Conservation (phyloP, 495 filamentous ascomycete species). For the Venustampulla echinocandica region DNA sequence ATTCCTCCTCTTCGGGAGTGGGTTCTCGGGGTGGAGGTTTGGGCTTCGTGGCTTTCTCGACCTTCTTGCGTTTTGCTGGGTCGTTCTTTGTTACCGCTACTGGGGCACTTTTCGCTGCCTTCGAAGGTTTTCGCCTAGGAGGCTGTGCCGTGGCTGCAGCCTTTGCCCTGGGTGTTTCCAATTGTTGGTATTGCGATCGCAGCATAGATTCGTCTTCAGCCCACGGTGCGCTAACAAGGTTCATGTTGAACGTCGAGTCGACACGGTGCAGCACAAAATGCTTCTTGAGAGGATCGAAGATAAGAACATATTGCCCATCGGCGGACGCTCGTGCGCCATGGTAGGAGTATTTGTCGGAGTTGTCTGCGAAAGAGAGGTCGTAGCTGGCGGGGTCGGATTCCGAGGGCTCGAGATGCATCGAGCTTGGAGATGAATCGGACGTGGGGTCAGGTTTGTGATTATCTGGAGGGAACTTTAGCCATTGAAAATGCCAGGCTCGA, state of each 20-base stretch:
- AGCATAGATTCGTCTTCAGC: slow-evolving; percentile 10
- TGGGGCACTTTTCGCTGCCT: slow-evolving; percentile 9
- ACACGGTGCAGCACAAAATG: slow-evolving; percentile 48
- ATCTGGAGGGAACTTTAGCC: slow-evolving; percentile 28
- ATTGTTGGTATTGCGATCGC: slow-evolving; percentile 16
- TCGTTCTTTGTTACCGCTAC: slow-evolving; percentile 8
- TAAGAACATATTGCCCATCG: slow-evolving; percentile 44
- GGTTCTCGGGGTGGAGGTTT: slow-evolving; percentile 20
- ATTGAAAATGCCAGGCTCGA: too few relatives aligned
- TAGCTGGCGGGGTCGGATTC: slow-evolving; percentile 24
- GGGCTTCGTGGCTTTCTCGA: slow-evolving; percentile 16
- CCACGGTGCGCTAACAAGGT: slow-evolving; percentile 31
- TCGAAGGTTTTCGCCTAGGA: slow-evolving; percentile 15
- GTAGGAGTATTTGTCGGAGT: slow-evolving; percentile 41
- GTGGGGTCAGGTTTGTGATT: slow-evolving; percentile 40
- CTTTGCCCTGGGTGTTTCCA: slow-evolving; percentile 7
- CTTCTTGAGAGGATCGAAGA: slow-evolving; percentile 44
- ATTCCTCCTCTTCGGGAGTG: slow-evolving; percentile 24
- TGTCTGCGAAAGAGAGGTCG: slow-evolving; percentile 33
- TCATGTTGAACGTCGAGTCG: slow-evolving; percentile 53
- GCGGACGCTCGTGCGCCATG: slow-evolving; percentile 38
- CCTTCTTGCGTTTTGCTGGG: slow-evolving; percentile 12
- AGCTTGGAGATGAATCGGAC: slow-evolving; percentile 33
- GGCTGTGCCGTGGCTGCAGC: slow-evolving; percentile 1
- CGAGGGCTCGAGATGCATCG: slow-evolving; percentile 38